Percentiles rank a stretch among this genome's conserved stretches.
phyloP scores from a whole-genome alignment of 2,329 filamentous ascomycete genomes.

The Trichoderma sp. region DNA sequence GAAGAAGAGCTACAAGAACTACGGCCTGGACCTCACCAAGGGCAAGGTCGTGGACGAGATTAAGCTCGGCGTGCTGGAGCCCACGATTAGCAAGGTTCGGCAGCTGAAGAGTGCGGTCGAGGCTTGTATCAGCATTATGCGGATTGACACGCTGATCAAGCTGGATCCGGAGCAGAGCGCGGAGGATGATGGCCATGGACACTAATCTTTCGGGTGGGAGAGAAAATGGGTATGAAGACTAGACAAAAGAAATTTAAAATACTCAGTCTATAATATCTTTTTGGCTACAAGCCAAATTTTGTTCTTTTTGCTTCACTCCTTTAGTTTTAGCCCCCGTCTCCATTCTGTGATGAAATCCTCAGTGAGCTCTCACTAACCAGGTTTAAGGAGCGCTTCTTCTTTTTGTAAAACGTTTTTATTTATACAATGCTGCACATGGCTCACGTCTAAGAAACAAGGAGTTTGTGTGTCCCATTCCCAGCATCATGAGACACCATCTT shows the following conservation, averaged over 20 bases:
- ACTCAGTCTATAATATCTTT: neutral
- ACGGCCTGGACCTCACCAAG: slow-evolving; percentile 85
- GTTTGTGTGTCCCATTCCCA: slow-evolving; percentile 10
- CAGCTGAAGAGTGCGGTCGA: slow-evolving; percentile 98
- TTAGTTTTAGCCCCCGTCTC: neutral
- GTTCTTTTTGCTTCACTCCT: neutral
- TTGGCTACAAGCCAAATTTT: neutral
- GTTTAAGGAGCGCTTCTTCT: slow-evolving; percentile 23
- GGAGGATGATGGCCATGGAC: slow-evolving; percentile 79
- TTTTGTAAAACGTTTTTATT: slow-evolving; percentile 37
- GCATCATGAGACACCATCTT: slow-evolving; percentile 9
- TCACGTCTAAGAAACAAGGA: slow-evolving; percentile 39
- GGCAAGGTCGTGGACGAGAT: slow-evolving; percentile 92
- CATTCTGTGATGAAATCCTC: neutral
- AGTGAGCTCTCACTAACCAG: neutral
- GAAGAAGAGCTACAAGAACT: slow-evolving; percentile 99
- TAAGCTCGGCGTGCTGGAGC: slow-evolving; percentile 94
- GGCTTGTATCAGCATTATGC: slow-evolving; percentile 98
- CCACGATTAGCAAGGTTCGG: slow-evolving; percentile 96
- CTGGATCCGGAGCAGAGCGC: slow-evolving; percentile 85
- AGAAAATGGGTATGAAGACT: neutral
- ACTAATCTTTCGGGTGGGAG: slow-evolving; percentile 49
- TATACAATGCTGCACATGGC: slow-evolving; percentile 40
- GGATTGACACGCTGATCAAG: slow-evolving; percentile 98
- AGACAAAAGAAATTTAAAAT: slow-evolving; percentile 26